These are phyloP conservation scores for Entomortierella parvispora DNA, from an alignment of 192 early-diverging fungal species.

Conservation along the genomic window DNA sequence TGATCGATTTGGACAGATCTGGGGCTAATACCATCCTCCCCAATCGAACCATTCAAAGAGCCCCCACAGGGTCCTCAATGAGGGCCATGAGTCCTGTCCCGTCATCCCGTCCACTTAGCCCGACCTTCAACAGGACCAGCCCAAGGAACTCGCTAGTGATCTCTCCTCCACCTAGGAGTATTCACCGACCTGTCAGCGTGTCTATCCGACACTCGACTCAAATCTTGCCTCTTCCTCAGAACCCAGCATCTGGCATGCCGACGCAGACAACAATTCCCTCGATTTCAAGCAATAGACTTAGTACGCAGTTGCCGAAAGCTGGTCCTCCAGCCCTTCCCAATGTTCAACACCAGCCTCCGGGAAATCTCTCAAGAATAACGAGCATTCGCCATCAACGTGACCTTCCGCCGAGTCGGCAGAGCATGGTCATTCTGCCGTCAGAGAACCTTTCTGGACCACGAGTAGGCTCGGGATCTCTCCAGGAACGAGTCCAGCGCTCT, in stretches of 20 bases:
- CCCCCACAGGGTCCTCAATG: background rate
- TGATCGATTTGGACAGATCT: conserved; percentile 3
- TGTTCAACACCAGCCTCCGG: background rate
- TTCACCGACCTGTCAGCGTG: conserved; percentile 34
- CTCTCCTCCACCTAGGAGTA: conserved; percentile 38
- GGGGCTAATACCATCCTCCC: background rate
- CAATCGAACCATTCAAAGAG: conserved; percentile 8
- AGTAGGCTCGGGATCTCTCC: conserved; percentile 20
- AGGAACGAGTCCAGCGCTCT: conserved; percentile 40
- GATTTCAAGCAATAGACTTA: conserved; percentile 1
- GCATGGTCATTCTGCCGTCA: conserved; percentile 8
- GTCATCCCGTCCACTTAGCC: conserved; percentile 32
- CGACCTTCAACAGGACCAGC: conserved; percentile 22
- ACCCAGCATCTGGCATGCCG: conserved; percentile 10
- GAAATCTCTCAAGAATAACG: conserved; percentile 27
- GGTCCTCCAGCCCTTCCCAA: conserved; percentile 24
- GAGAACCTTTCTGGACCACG: background rate
- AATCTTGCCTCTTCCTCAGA: conserved; percentile 39
- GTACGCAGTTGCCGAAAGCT: conserved; percentile 15
- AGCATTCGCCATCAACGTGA: conserved; percentile 34
- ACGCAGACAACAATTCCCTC: background rate
- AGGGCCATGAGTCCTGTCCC: conserved; percentile 27
- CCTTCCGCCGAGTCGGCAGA: conserved; percentile 14
- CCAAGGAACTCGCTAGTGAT: conserved; percentile 44
- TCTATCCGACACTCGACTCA: conserved; percentile 44